Evolutionary conservation across 2,329 filamentous ascomycete genomes (phyloP).

Genomic region (Penicillium griseofulvum): DNA sequence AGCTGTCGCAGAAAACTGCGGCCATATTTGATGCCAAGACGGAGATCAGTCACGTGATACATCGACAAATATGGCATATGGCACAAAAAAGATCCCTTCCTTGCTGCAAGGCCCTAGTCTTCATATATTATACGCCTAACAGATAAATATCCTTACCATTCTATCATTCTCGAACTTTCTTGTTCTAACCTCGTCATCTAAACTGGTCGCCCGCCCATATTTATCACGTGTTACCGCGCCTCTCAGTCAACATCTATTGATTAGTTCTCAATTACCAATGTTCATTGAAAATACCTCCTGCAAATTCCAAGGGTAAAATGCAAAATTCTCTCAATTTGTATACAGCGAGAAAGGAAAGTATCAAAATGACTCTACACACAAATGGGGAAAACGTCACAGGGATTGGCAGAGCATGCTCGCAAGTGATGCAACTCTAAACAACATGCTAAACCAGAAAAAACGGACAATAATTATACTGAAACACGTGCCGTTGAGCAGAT

Average conservation of each 20-base stretch:
- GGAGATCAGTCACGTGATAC: conserved; percentile 29
- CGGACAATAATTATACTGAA: conserved; percentile 4
- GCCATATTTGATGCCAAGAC: conserved; percentile 39
- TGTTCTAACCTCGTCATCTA: not conserved
- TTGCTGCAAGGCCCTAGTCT: not conserved
- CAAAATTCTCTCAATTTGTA: not conserved
- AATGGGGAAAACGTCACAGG: not conserved
- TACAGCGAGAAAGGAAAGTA: not conserved
- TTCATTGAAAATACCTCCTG: not conserved
- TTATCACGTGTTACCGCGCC: too few relatives aligned
- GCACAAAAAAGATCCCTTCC: not conserved
- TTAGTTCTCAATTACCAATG: not conserved
- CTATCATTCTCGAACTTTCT: not conserved
- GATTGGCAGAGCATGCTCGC: not conserved
- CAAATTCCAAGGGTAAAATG: not conserved
- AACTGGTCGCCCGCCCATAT: too few relatives aligned
- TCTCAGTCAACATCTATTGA: not conserved
- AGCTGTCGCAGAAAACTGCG: conserved; percentile 33
- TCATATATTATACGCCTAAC: not conserved
- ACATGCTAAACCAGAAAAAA: conserved; percentile 8
- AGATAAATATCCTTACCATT: not conserved
- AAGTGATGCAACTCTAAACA: conserved; percentile 8
- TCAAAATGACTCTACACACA: not conserved
- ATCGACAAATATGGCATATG: not conserved
- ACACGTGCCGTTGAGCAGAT: conserved; percentile 1